Percentiles rank a stretch among this genome's conserved stretches.
Evolutionary conservation across 2,329 filamentous ascomycete genomes (phyloP).

Genomic region (Aspergillus phoenicis): DNA sequence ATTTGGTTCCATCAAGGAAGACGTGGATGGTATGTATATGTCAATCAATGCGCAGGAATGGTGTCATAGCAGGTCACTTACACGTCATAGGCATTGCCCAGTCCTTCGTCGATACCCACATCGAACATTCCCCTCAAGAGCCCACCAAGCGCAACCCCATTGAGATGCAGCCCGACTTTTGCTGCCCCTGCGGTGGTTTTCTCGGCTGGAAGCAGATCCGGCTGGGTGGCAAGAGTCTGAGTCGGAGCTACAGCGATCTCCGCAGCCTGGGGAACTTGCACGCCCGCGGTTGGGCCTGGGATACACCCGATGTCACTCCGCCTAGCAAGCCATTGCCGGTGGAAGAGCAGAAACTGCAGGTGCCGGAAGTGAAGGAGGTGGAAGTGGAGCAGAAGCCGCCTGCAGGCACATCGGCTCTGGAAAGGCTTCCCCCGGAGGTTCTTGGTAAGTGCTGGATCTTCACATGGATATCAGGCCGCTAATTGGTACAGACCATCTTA

Average conservation of each 20-base stretch:
- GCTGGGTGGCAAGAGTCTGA: slow-evolving; percentile 46
- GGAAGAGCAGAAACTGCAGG: slow-evolving; percentile 16
- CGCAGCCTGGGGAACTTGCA: slow-evolving; percentile 39
- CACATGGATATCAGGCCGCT: slow-evolving; percentile 4
- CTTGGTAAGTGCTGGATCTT: slow-evolving; percentile 59
- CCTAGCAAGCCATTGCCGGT: slow-evolving; percentile 19
- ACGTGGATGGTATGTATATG: slow-evolving; percentile 40
- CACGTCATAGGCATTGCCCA: slow-evolving; percentile 43
- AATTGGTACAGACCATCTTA: slow-evolving; percentile 63
- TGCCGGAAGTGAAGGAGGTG: slow-evolving; percentile 15
- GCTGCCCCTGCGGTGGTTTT: slow-evolving; percentile 50
- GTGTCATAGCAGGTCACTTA: not conserved
- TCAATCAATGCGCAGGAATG: not conserved
- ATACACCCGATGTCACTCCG: slow-evolving; percentile 26
- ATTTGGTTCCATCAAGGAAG: slow-evolving; percentile 49
- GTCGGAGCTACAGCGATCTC: slow-evolving; percentile 49
- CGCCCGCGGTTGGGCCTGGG: slow-evolving; percentile 48
- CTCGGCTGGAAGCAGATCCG: slow-evolving; percentile 50
- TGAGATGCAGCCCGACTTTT: slow-evolving; percentile 47
- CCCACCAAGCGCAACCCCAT: slow-evolving; percentile 22
- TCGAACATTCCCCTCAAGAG: slow-evolving; percentile 32
- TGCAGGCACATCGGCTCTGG: slow-evolving; percentile 56
- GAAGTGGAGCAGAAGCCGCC: slow-evolving; percentile 21
- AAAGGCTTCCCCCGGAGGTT: slow-evolving; percentile 70
- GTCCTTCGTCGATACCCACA: slow-evolving; percentile 47